Conservation (phyloP, 2,329 filamentous ascomycete genomes). For the Juglanconis juglandina region DNA sequence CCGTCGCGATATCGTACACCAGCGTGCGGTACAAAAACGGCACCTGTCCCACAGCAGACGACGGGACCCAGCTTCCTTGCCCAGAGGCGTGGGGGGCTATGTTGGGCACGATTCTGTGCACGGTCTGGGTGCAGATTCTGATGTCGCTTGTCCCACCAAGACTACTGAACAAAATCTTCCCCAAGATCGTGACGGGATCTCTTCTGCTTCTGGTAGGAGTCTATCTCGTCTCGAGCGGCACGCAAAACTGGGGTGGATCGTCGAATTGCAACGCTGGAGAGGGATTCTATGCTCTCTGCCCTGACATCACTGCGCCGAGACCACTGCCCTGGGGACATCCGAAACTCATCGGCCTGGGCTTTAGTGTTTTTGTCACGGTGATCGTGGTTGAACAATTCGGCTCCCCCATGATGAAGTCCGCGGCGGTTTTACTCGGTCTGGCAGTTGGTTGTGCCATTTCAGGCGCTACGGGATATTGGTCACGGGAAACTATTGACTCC, state of each 20-base stretch:
- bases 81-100: constrained; percentile 65
- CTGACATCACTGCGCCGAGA: constrained; percentile 54
- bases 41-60: constrained; percentile 54
- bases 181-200: constrained; percentile 65
- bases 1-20: constrained; percentile 60
- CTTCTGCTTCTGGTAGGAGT: constrained; percentile 66
- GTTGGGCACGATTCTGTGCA: constrained; percentile 50
- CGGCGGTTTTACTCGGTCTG: constrained; percentile 61
- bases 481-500: constrained; percentile 52
- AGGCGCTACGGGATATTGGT: constrained; percentile 64
- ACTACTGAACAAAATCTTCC: constrained; percentile 60
- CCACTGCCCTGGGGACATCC: constrained; percentile 59
- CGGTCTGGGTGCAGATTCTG: constrained; percentile 55
- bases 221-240: constrained; percentile 58
- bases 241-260: constrained; percentile 68
- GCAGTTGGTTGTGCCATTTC: constrained; percentile 66
- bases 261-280: constrained; percentile 47
- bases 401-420: constrained; percentile 67
- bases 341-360: constrained; percentile 64
- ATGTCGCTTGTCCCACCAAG: constrained; percentile 63
- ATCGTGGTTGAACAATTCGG: constrained; percentile 68
- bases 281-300: constrained; percentile 54
- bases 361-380: constrained; percentile 65
- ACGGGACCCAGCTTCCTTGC: constrained; percentile 58
- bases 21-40: constrained; percentile 62